phyloP scores from a whole-genome alignment of 768 basidiomycete genomes.

The Rhodocollybia butyracea region DNA sequence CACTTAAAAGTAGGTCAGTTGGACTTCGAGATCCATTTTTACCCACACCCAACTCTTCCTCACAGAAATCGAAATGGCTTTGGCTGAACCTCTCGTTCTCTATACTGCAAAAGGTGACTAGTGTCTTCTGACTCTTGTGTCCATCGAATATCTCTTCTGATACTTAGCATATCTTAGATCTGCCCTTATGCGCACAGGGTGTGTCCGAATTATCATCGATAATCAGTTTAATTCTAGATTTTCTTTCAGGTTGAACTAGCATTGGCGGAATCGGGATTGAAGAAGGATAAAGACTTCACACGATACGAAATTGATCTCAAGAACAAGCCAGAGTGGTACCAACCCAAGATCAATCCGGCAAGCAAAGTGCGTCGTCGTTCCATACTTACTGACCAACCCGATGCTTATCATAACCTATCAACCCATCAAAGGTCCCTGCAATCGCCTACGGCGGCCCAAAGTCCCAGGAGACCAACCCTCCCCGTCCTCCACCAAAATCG shows the following conservation, averaged over 20 bases:
- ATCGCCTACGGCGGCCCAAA: constrained; percentile 61
- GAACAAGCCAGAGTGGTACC: constrained; percentile 9
- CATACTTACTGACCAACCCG: not conserved
- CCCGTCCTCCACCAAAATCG: constrained; percentile 54
- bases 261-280: constrained; percentile 3
- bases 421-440: constrained; percentile 45
- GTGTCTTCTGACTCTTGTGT: no score
- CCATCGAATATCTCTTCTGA: not conserved
- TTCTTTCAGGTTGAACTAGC: not conserved
- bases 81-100: constrained; percentile 5
- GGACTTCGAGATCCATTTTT: no score
- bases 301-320: constrained; percentile 7
- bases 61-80: constrained; percentile 6
- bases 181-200: constrained; percentile 6
- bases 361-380: not conserved
- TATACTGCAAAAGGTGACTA: constrained; percentile 1
- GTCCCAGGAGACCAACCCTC: constrained; percentile 55
- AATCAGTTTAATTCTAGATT: not conserved
- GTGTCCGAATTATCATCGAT: not conserved
- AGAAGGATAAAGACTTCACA: not conserved
- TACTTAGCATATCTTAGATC: not conserved
- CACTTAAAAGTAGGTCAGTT: no score
- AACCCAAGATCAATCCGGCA: constrained; percentile 6
- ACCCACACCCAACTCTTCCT: no score
- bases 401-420: not conserved